Percentiles rank a stretch among this genome's conserved stretches.
Conservation (phyloP, 2,329 filamentous ascomycete species). For the Beauveria asiatica region DNA sequence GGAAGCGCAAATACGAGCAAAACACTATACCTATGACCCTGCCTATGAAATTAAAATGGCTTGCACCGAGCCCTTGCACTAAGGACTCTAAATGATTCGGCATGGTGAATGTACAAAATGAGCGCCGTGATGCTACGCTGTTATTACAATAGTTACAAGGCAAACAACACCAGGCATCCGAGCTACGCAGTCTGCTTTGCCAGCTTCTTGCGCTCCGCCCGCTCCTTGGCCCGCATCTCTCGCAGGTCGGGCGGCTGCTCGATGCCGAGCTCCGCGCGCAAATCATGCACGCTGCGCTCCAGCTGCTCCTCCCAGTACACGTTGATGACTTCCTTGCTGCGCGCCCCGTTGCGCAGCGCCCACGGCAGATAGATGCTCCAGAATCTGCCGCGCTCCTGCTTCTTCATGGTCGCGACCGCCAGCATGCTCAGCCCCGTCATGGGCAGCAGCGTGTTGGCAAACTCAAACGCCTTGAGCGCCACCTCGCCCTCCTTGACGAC, state of each 20-base stretch:
- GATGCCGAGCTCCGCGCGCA: constrained; percentile 70
- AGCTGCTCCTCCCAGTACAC: constrained; percentile 97
- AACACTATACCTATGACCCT: not conserved
- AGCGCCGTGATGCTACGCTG: not conserved
- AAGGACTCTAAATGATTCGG: not conserved
- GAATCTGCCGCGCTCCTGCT: constrained; percentile 69
- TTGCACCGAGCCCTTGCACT: not conserved
- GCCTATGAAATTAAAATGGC: not conserved
- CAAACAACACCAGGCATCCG: not conserved
- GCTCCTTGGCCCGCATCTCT: constrained; percentile 61
- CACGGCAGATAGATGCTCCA: constrained; percentile 74
- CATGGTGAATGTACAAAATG: not conserved
- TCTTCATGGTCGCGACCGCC: constrained; percentile 78
- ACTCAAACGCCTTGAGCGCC: constrained; percentile 96
- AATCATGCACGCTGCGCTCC: constrained; percentile 68
- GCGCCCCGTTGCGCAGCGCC: constrained; percentile 76
- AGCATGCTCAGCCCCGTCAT: constrained; percentile 88
- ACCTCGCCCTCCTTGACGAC: constrained; percentile 93
- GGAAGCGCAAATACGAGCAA: not conserved
- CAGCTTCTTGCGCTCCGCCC: constrained; percentile 54
- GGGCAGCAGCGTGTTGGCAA: constrained; percentile 84
- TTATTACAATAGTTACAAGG: not conserved
- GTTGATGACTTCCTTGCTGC: constrained; percentile 76
- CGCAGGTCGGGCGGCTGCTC: constrained; percentile 84
- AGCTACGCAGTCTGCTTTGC: constrained; percentile 34